These are phyloP conservation scores for Lentinula guzmanii DNA, from an alignment of 768 basidiomycete species.

Conservation along the genomic window DNA sequence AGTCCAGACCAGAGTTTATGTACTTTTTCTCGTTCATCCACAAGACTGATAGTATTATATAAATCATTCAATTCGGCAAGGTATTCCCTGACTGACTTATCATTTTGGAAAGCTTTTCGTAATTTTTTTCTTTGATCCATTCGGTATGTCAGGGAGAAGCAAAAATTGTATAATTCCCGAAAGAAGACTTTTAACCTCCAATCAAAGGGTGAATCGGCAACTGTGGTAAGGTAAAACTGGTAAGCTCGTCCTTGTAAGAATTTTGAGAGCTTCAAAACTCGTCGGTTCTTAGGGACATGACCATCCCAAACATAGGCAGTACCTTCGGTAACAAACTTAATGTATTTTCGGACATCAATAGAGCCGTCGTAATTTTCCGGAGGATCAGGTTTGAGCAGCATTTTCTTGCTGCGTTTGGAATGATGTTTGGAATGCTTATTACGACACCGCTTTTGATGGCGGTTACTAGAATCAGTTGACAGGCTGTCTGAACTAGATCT, in stretches of 20 bases:
- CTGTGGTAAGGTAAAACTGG: background rate
- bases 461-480: too few relatives aligned
- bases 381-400: conserved; percentile 1
- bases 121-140: conserved; percentile 13
- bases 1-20: conserved; percentile 6
- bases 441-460: too few relatives aligned
- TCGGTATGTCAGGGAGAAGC: conserved; percentile 15
- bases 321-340: conserved; percentile 4
- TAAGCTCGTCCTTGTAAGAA: background rate
- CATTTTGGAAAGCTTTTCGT: conserved; percentile 7
- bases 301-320: conserved; percentile 4
- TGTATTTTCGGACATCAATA: background rate
- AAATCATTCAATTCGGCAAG: conserved; percentile 23
- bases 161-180: conserved; percentile 1
- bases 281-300: conserved; percentile 1
- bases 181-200: conserved; percentile 1
- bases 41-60: background rate
- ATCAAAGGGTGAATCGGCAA: background rate
- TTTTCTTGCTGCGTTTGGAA: too few relatives aligned
- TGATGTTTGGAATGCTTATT: too few relatives aligned
- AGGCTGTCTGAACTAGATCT: too few relatives aligned
- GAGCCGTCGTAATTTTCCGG: conserved; percentile 2
- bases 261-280: background rate
- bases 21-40: conserved; percentile 4
- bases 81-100: conserved; percentile 22